A percentile compares a stretch with the other conserved stretches of the same genome.
Conservation (phyloP, 352 stramenopile genomes). For the Detonula confervacea region DNA sequence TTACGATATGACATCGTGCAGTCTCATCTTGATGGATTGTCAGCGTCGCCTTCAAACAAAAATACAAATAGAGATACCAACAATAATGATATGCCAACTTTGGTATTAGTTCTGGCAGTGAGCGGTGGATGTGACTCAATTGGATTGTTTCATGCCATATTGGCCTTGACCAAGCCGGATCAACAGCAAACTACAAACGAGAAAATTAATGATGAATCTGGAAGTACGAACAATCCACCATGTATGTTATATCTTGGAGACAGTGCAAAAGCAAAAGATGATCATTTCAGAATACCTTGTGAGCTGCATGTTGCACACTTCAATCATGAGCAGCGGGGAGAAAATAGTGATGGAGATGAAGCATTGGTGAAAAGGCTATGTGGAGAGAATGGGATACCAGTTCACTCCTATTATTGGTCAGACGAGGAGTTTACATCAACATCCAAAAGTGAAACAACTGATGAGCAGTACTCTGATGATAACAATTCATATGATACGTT, state of each 20-base stretch:
- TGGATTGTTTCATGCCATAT: conserved; percentile 74
- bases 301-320: conserved; percentile 82
- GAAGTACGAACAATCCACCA: conserved; percentile 13
- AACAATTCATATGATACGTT: not conserved
- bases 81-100: conserved; percentile 10
- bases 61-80: conserved; percentile 1
- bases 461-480: not conserved
- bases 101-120: conserved; percentile 74
- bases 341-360: conserved; percentile 73
- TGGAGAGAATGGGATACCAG: conserved; percentile 56
- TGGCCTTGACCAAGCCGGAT: conserved; percentile 35
- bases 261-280: not conserved
- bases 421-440: conserved; percentile 26
- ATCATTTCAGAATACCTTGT: conserved; percentile 45
- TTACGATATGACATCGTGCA: conserved; percentile 44
- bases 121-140: conserved; percentile 85
- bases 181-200: conserved; percentile 1
- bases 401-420: conserved; percentile 74
- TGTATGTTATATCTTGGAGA: conserved; percentile 31
- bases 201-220: conserved; percentile 15
- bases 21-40: conserved; percentile 34
- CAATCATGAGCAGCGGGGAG: conserved; percentile 79
- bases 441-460: conserved; percentile 12
- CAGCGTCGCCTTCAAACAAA: not conserved
- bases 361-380: conserved; percentile 73